Percentiles rank a stretch among this genome's conserved stretches.
Conservation (phyloP, 106 monocot genomes). For the Dendrobium huoshanense region DNA sequence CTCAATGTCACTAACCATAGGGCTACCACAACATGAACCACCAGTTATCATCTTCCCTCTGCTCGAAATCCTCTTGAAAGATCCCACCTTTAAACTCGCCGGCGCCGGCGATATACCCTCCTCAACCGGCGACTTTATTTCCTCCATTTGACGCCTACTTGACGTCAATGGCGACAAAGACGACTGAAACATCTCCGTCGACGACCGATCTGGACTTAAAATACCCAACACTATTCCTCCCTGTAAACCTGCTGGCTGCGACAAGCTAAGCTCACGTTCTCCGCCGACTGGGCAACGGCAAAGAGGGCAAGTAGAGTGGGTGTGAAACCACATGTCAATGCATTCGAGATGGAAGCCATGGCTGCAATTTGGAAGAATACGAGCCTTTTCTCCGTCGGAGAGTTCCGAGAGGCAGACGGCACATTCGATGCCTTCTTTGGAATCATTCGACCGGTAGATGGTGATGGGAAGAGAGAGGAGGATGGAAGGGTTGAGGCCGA, state of each 20-base stretch:
- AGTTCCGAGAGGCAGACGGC: slow-evolving; percentile 29
- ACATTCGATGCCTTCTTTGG: slow-evolving; percentile 26
- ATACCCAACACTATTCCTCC: slow-evolving; percentile 6
- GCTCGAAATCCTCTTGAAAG: slow-evolving; percentile 18
- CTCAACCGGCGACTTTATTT: not conserved
- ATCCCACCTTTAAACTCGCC: slow-evolving; percentile 4
- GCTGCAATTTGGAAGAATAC: slow-evolving; percentile 47
- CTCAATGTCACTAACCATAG: slow-evolving; percentile 12
- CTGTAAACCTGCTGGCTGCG: not conserved
- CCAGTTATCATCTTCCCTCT: slow-evolving; percentile 5
- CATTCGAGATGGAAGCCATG: slow-evolving; percentile 57
- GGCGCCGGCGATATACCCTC: slow-evolving; percentile 12
- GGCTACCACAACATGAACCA: slow-evolving; percentile 2
- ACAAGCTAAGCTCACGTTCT: not conserved
- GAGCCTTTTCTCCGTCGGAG: slow-evolving; percentile 20
- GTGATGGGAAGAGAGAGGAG: slow-evolving; percentile 19
- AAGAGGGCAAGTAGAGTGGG: slow-evolving; percentile 50
- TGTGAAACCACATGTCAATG: slow-evolving; percentile 62
- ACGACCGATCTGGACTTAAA: slow-evolving; percentile 4
- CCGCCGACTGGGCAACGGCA: slow-evolving; percentile 26
- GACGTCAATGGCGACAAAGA: slow-evolving; percentile 4
- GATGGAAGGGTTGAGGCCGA: slow-evolving; percentile 13
- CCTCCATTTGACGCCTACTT: not conserved
- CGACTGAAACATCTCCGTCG: not conserved
- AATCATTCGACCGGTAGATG: slow-evolving; percentile 4